phyloP scores from a whole-genome alignment of 768 basidiomycete species.

The Boletus rubroflammeus region DNA sequence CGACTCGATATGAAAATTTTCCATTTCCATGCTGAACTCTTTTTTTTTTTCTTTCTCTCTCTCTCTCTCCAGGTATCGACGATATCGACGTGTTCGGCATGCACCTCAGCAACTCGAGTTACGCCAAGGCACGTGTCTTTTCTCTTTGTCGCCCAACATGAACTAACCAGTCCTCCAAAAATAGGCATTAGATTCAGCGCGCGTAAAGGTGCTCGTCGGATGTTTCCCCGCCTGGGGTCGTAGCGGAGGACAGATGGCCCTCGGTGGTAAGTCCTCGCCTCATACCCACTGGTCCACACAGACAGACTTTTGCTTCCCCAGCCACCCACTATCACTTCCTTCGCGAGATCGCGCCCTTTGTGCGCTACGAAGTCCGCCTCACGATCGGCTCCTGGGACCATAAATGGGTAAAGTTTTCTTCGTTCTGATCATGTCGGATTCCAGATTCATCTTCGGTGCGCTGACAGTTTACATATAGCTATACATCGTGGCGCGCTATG shows the following conservation, averaged over 20 bases:
- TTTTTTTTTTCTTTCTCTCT: too few relatives aligned
- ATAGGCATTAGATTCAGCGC: constrained; percentile 43
- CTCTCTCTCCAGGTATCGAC: constrained; percentile 51
- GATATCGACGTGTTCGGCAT: constrained; percentile 63
- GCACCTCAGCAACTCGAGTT: constrained; percentile 81
- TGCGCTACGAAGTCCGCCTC: constrained; percentile 57
- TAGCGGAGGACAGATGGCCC: constrained; percentile 57
- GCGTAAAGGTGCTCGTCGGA: constrained; percentile 45
- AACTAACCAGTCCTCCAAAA: constrained; percentile 15
- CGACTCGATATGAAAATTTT: not conserved
- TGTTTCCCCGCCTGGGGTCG: constrained; percentile 57
- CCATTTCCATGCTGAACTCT: not conserved
- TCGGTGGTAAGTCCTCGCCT: constrained; percentile 36
- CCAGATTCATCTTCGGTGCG: not conserved
- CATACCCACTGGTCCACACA: too few relatives aligned
- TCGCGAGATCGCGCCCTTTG: constrained; percentile 64
- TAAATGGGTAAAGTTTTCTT: constrained; percentile 67
- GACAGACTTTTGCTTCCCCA: constrained; percentile 25
- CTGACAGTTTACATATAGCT: constrained; percentile 36
- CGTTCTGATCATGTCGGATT: not conserved
- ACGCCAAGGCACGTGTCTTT: constrained; percentile 54
- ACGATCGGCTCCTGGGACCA: constrained; percentile 64
- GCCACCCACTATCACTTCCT: constrained; percentile 69
- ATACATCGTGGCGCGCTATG: constrained; percentile 62
- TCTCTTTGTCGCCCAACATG: rapidly evolving